A percentile compares a stretch with the other conserved stretches of the same genome.
phyloP scores from a whole-genome alignment of 352 stramenopile genomes.

The Phytophthora crassamura region DNA sequence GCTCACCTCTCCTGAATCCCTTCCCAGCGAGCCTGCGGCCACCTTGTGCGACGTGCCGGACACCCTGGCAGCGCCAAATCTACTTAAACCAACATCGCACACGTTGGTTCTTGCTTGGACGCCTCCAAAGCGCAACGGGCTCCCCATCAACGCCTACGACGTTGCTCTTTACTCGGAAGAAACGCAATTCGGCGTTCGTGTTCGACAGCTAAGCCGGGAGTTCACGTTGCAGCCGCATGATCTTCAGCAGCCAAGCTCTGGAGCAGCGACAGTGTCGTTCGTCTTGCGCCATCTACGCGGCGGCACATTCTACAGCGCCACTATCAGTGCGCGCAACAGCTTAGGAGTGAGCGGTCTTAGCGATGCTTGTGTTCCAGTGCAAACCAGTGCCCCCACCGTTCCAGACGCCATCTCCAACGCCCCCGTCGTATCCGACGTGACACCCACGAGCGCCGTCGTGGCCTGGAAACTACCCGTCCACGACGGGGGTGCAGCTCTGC shows the following conservation, averaged over 20 bases:
- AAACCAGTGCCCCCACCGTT: slow-evolving; percentile 47
- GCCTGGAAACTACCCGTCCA: slow-evolving; percentile 49
- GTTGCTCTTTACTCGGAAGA: slow-evolving; percentile 61
- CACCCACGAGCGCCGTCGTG: slow-evolving; percentile 53
- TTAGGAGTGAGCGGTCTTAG: slow-evolving; percentile 54
- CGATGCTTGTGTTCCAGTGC: slow-evolving; percentile 37
- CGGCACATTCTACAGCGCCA: slow-evolving; percentile 54
- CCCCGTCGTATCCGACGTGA: slow-evolving; percentile 42
- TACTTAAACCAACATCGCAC: slow-evolving; percentile 46
- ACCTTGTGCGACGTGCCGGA: slow-evolving; percentile 68
- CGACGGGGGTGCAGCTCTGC: slow-evolving; percentile 60
- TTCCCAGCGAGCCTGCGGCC: slow-evolving; percentile 32
- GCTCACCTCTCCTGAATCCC: slow-evolving; percentile 52
- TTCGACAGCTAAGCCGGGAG: slow-evolving; percentile 49
- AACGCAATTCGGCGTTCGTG: slow-evolving; percentile 61
- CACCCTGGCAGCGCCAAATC: slow-evolving; percentile 22
- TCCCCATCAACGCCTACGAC: slow-evolving; percentile 53
- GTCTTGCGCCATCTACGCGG: slow-evolving; percentile 46
- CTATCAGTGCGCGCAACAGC: slow-evolving; percentile 52
- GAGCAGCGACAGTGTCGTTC: slow-evolving; percentile 7
- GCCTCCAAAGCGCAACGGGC: slow-evolving; percentile 59
- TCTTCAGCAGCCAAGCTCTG: slow-evolving; percentile 16
- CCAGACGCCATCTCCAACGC: slow-evolving; percentile 42
- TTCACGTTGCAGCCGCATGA: slow-evolving; percentile 35
- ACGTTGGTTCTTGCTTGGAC: slow-evolving; percentile 48